phyloP scores from a whole-genome alignment of 2,329 filamentous ascomycete species.

The Xylaria sp. region DNA sequence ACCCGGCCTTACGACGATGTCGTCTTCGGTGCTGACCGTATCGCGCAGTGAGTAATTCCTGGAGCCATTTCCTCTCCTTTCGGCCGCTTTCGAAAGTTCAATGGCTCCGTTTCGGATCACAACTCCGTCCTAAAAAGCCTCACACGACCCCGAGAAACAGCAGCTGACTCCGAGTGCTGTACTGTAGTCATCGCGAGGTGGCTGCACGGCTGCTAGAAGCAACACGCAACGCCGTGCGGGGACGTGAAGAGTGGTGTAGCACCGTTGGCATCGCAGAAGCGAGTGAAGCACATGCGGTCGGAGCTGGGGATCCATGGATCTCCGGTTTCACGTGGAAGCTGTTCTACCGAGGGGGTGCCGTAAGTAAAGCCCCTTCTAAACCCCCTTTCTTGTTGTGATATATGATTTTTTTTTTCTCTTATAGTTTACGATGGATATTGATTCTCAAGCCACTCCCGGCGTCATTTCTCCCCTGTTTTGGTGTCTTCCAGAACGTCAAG shows the following conservation, averaged over 20 bases:
- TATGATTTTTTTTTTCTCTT: too few species aligned
- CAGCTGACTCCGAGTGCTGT: background rate
- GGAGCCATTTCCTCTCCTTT: background rate
- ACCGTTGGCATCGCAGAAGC: slow-evolving; percentile 33
- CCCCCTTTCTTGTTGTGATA: too few species aligned
- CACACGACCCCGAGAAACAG: background rate
- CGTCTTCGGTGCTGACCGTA: slow-evolving; percentile 35
- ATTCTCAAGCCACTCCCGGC: too few species aligned
- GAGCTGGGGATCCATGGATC: slow-evolving; percentile 40
- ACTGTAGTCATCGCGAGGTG: slow-evolving; percentile 31
- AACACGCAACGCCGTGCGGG: slow-evolving; percentile 32
- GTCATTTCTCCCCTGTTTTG: too few species aligned
- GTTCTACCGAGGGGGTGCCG: slow-evolving; percentile 32
- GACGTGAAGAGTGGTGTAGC: slow-evolving; percentile 38
- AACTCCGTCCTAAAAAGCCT: background rate
- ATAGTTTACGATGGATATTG: too few species aligned
- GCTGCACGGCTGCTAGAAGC: slow-evolving; percentile 34
- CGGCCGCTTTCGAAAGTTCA: background rate
- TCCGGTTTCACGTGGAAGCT: slow-evolving; percentile 38
- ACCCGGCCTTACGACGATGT: slow-evolving; percentile 35
- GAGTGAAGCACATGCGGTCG: slow-evolving; percentile 39
- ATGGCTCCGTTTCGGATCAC: background rate
- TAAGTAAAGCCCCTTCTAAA: too few species aligned
- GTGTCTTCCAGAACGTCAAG: too few species aligned
- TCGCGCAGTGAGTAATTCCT: slow-evolving; percentile 26